Evolutionary conservation across 139 green algal species (phyloP), one percentile per base, ranked within the genome.

Genomic region (Mesostigma viride): DNA sequence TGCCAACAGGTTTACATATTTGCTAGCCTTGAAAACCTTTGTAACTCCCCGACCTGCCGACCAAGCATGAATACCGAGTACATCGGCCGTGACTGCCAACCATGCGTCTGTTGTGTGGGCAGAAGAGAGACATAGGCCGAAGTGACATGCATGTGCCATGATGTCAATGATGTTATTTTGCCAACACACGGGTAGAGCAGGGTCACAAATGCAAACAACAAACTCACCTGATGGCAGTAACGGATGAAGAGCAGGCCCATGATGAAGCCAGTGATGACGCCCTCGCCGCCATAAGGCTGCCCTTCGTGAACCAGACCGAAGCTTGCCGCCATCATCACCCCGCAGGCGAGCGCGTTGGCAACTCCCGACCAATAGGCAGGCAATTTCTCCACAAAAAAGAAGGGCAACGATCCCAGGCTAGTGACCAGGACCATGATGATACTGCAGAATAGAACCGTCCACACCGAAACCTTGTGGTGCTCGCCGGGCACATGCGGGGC

Each of bases 231-330:
- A 58, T 90, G 80, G 32, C 76, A 82, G 56, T 53, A 53, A 26
- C 62, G n/a, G 31, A 83, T 81, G 35, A 81, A 79, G 24, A 75
- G 32, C 28, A 61, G 68, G 17, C 77, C 77, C 14, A 35, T 22
- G 27, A 70, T 26, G 4, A 83, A 32, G 28, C 75, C 75, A 3
- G 76, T 14, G 28, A 75, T 51, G 26, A 77, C 70, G 30, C 51
- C 68, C 27, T 35, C 36, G 31, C 68, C 68, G 11, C 83, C 85
- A 64, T 94, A 89, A 1, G 77, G 72, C 73, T 86, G 72, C 1
- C 81, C 83, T 71, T 97, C 92, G 47, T 93, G 85, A 6, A 99
- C 69, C 17, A 99, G 82, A 64, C 95, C 92, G 74, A 96, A 99
- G 63, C 76, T 89, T 6, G 89, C 89, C 0, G 92, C 89, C 32